Evolutionary conservation across 1,139 yeast species (phyloP), one percentile per base, ranked within the genome.

Genomic region (Hyphopichia burtonii): DNA sequence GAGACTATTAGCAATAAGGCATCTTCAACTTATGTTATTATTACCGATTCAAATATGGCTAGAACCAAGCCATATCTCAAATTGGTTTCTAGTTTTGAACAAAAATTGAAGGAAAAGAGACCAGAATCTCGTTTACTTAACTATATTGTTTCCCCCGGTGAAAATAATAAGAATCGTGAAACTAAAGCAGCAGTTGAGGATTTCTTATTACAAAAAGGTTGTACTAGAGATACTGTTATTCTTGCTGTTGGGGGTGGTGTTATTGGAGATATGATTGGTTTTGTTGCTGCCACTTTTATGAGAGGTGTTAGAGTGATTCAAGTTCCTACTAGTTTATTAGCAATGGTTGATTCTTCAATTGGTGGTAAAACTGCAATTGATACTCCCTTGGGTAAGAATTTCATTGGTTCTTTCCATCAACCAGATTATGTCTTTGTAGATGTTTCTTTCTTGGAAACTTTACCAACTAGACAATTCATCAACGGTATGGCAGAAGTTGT

Each of bases 361-460:
- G 99, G 99, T 43, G 99, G 99, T 38, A 94, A 94, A 63, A 94
- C 99, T 31, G 99, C 99, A 34, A 93, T 94, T 47, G 99, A 94
- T 61, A 91, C 98, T n/a, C 96, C 97, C 2, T 67, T 85, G 51
- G 99, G 99, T 39, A 94, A 94, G 73, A 94, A 94, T 68, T 83
- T 94, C 52, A 80, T 94, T 50, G 99, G 99, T 49, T 94, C 99
- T 0, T 94, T 94, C 66, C 94, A 96, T 86, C 99, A 94, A 67
- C 99, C 99, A 8, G 72, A 79, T 54, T 84, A 86, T 54, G 89
- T 93, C 47, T 83, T 90, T 59, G 93, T 87, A 37, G 99, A 94
- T 65, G 82, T 91, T 43, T 78, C 85, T 28, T 93, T 94, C 69
- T 76, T 94, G 59, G 85, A 85, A 52, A 86, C 97, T 16, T 74